Base-by-base conservation (phyloP, 2,329 filamentous ascomycete species). In the Zymoseptoria passerinii region DNA sequence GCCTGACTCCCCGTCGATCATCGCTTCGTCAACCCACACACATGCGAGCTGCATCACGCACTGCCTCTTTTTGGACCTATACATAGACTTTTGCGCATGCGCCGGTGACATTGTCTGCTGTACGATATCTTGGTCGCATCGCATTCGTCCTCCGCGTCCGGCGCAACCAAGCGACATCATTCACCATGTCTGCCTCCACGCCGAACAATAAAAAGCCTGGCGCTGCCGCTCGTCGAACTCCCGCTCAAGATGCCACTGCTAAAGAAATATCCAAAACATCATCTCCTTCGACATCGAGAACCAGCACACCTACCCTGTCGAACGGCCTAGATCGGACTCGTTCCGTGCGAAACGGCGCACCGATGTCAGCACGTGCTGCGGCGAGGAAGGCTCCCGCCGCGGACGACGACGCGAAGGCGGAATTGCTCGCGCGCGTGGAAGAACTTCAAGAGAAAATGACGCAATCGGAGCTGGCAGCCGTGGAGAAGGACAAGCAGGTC, bases 391-490 rank as follows among this genome's bases (percentile, higher is more conserved):
- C 60, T 44, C 50, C 63, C 13, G 66, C 68, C 44, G 70, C 68
- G 44, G 75, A 77, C 55, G 76, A 90, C 48, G 88, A 92, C 54
- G 85, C 86, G 62, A 85, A 88, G 66, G 90, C 89, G 18, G 90
- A 94, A 74, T 86, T 88, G 62, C 80, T 90, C 49, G 86, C 89
- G 16, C 78, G 89, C 58, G 81, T 96, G 59, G 89, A 95, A 63
- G 91, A 96, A 64, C 78, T 96, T 59, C 91, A 90, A 75, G 85
- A 90, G 64, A 85, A 90, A 58, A 79, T 96, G 54, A 83, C 89
- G 68, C 89, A 87, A 73, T 88, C 91, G 20, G 92, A 96, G 75
- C 89, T 87, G 73, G 88, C 92, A 19, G 91, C 95, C 74, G 66
- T 68, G 52, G 65, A 66, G 53, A 63, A 65, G 8, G 85, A 88